Percentiles rank a stretch among this genome's conserved stretches.
Conservation (phyloP, 208 protist species). For the Leishmania aethiopica region DNA sequence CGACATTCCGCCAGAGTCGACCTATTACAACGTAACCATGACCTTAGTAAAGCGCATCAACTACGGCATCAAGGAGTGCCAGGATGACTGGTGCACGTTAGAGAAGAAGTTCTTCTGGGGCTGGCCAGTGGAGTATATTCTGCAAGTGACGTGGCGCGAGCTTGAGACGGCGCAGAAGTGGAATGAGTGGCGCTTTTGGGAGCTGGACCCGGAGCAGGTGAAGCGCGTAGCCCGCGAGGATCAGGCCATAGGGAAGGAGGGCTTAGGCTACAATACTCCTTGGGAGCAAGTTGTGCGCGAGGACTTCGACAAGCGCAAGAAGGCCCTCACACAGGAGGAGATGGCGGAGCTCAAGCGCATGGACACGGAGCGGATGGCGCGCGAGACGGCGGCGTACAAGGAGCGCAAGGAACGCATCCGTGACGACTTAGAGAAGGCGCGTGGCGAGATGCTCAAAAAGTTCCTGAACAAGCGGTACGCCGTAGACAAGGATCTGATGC, state of each 20-base stretch:
- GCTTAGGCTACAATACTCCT: conserved; percentile 82
- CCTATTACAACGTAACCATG: conserved; percentile 93
- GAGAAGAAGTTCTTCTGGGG: conserved; percentile 93
- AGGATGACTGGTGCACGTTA: conserved; percentile 91
- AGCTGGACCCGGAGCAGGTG: conserved; percentile 92
- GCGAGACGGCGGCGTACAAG: conserved; percentile 91
- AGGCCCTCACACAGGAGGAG: conserved; percentile 91
- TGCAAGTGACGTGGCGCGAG: conserved; percentile 92
- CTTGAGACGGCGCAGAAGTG: conserved; percentile 93
- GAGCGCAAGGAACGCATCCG: conserved; percentile 91
- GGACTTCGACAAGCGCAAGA: conserved; percentile 93
- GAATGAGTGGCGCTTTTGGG: conserved; percentile 94
- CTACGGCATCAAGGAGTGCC: conserved; percentile 85
- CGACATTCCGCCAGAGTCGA: conserved; percentile 91
- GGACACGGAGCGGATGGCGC: conserved; percentile 92
- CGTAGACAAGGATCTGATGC: conserved; percentile 93
- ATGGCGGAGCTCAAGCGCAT: conserved; percentile 94
- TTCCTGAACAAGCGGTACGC: conserved; percentile 92
- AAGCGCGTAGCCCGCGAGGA: conserved; percentile 91
- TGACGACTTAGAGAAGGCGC: conserved; percentile 87
- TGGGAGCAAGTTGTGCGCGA: conserved; percentile 92
- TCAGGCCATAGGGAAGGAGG: conserved; percentile 88
- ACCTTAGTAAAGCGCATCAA: conserved; percentile 92
- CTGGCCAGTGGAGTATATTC: conserved; percentile 92
- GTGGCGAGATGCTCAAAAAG: conserved; percentile 93